Conservation (phyloP, 768 basidiomycete species). For the Serendipita sp. region DNA sequence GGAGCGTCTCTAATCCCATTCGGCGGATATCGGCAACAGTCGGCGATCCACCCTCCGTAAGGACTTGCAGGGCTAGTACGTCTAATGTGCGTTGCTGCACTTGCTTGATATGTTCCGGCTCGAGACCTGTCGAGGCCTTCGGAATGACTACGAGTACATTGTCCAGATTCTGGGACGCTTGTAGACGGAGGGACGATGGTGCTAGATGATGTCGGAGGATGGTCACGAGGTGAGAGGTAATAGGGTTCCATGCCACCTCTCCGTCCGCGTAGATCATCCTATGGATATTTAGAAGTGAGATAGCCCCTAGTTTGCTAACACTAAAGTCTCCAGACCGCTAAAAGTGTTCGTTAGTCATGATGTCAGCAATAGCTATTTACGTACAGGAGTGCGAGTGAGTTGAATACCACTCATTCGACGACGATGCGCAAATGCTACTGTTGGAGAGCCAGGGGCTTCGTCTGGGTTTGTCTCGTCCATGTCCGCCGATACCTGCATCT, state of each 20-base stretch:
- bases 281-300: constrained; percentile 69
- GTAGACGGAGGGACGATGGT: constrained; percentile 64
- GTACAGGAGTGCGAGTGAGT: constrained; percentile 57
- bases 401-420: constrained; percentile 80
- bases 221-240: constrained; percentile 63
- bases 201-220: constrained; percentile 55
- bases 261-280: constrained; percentile 73
- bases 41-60: constrained; percentile 23
- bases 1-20: constrained; percentile 79
- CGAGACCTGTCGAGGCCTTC: constrained; percentile 38
- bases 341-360: constrained; percentile 6
- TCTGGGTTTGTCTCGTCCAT: constrained; percentile 29
- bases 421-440: constrained; percentile 33
- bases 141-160: constrained; percentile 69
- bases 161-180: constrained; percentile 76
- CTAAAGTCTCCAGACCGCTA: constrained; percentile 88
- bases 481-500: constrained; percentile 43
- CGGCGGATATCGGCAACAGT: constrained; percentile 60
- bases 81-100: constrained; percentile 76
- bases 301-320: constrained; percentile 68
- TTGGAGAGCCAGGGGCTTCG: constrained; percentile 21
- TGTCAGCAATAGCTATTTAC: constrained; percentile 16
- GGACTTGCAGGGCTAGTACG: constrained; percentile 65
- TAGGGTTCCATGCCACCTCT: constrained; percentile 69
- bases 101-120: constrained; percentile 40